Conservation (phyloP, 1,284 basidiomycete species). For the Rhodotorula sp. region DNA sequence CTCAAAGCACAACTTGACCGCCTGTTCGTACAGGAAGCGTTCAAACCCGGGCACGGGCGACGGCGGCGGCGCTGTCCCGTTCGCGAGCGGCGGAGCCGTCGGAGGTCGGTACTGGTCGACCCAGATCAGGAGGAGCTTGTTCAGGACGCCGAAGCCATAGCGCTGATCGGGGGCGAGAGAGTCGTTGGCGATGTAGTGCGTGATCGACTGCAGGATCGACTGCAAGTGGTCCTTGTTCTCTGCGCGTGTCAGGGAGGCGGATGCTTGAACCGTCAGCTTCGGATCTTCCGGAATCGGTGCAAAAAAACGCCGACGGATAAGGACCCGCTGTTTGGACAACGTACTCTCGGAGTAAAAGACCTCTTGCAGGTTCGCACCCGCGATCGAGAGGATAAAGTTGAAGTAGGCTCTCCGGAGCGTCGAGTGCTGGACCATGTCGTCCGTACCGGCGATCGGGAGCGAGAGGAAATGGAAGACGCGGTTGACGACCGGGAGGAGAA, state of each 20-base stretch:
- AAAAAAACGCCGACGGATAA: not conserved
- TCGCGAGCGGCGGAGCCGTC: conserved; percentile 18
- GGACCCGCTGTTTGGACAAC: conserved; percentile 47
- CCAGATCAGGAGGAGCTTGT: conserved; percentile 70
- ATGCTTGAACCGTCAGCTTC: not conserved
- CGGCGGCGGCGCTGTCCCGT: conserved; percentile 38
- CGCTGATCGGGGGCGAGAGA: conserved; percentile 74
- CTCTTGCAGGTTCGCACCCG: conserved; percentile 73
- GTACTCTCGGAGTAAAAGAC: conserved; percentile 83
- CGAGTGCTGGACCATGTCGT: conserved; percentile 77
- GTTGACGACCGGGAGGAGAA: conserved; percentile 78
- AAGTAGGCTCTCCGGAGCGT: conserved; percentile 91
- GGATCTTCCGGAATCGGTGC: too few relatives aligned
- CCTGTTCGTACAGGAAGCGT: conserved; percentile 82
- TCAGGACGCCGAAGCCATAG: conserved; percentile 76
- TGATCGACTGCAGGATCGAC: conserved; percentile 65
- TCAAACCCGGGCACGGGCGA: conserved; percentile 82
- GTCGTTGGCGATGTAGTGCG: conserved; percentile 65
- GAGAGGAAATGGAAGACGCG: conserved; percentile 80
- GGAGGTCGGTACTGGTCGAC: conserved; percentile 50
- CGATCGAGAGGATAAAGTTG: conserved; percentile 74
- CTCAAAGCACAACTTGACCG: conserved; percentile 78
- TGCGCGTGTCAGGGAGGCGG: conserved; percentile 47
- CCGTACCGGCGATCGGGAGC: conserved; percentile 82
- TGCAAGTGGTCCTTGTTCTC: conserved; percentile 80